Evolutionary conservation across 768 basidiomycete genomes (phyloP).

Genomic region (Ramaria sp.): DNA sequence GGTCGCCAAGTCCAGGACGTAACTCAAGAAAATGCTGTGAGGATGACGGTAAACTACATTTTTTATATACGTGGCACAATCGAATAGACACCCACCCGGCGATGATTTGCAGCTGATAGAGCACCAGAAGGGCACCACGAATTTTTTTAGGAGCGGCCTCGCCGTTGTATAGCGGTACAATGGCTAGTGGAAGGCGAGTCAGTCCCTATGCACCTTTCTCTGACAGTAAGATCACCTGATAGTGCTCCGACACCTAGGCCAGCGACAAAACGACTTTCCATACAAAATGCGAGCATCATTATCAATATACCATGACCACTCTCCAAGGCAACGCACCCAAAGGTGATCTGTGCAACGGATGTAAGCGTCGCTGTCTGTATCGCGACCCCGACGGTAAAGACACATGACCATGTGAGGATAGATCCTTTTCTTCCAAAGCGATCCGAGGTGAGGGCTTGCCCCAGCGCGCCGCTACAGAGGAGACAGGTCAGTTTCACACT

Average conservation of each 20-base stretch:
- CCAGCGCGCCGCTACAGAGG: constrained; percentile 43
- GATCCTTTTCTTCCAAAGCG: constrained; percentile 61
- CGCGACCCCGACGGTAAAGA: constrained; percentile 61
- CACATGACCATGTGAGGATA: constrained; percentile 63
- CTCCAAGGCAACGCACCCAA: constrained; percentile 27
- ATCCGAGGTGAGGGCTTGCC: constrained; percentile 67
- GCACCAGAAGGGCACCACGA: constrained; percentile 58
- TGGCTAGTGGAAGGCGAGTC: constrained; percentile 33
- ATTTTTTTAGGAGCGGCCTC: constrained; percentile 69
- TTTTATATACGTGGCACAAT: neutral
- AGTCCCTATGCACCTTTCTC: constrained; percentile 3
- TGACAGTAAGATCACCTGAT: constrained; percentile 35
- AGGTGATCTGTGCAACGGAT: constrained; percentile 54
- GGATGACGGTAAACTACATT: neutral
- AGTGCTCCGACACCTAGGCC: constrained; percentile 71
- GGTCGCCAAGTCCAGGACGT: constrained; percentile 58
- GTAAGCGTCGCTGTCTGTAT: constrained; percentile 57
- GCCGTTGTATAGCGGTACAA: constrained; percentile 51
- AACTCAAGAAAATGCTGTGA: constrained; percentile 58
- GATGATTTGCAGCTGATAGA: constrained; percentile 74
- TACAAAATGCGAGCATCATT: neutral
- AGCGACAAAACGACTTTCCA: constrained; percentile 49
- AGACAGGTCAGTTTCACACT: neutral
- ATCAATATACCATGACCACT: neutral
- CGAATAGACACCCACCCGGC: constrained; percentile 35